phyloP scores from a whole-genome alignment of 805 yeast species.

The Myxozyma mucilagina region DNA sequence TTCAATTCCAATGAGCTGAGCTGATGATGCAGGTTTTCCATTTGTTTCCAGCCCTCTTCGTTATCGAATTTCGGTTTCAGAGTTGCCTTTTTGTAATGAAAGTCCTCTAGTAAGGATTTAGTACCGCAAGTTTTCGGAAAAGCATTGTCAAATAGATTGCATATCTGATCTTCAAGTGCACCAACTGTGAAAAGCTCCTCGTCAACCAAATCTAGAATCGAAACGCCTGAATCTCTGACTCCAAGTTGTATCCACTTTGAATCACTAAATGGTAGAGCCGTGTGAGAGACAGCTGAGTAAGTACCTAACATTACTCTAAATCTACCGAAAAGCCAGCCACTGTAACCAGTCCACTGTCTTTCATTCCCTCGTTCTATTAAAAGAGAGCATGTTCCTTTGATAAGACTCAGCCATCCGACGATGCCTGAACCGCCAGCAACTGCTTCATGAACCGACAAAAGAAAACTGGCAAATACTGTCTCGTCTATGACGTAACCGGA shows the following conservation, averaged over 20 bases:
- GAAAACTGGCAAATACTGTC: neutral
- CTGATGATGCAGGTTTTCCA: neutral
- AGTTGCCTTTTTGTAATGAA: neutral
- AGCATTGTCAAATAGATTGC: neutral
- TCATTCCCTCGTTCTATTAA: neutral
- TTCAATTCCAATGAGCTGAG: neutral
- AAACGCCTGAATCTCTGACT: neutral
- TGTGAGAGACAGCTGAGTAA: neutral
- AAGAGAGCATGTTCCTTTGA: neutral
- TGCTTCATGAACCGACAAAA: neutral
- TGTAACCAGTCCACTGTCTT: neutral
- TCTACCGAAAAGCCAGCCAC: neutral
- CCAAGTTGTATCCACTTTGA: neutral
- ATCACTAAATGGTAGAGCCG: neutral
- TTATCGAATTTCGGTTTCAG: neutral
- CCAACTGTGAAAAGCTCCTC: constrained; percentile 1
- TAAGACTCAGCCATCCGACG: neutral
- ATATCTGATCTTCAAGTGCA: neutral
- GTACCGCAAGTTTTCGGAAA: neutral
- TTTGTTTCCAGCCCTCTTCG: neutral
- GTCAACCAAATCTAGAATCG: neutral
- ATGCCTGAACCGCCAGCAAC: neutral
- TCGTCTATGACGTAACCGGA: neutral
- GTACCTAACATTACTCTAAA: neutral
- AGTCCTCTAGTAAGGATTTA: neutral